Base-by-base conservation (phyloP, 441 rosid genomes). In the Aleurites moluccanus region DNA sequence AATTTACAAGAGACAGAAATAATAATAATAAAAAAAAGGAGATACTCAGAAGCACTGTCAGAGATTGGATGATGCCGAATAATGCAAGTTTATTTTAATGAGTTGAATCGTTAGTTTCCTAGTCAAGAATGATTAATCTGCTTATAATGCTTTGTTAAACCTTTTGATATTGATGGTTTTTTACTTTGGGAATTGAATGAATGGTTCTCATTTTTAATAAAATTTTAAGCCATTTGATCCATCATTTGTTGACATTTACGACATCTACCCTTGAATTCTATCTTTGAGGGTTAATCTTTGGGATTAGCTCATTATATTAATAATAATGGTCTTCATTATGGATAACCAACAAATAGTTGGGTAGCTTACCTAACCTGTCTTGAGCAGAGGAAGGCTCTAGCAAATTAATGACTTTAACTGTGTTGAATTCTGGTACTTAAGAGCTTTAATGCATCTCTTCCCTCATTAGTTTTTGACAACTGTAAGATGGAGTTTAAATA, bases 1-100 rank as follows among this genome's bases (percentile, higher is more conserved):
- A 86, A 93, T 93, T 78, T 93, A 91, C 92, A 90, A 91, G 91
- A 91, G 98, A 79, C 87, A 88, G 81, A 91, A 88, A 79, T 93
- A 83, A 83, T n/a, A n/a, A 84, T 77, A 88, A 84, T n/a, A n/a
- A n/a, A 79, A 80, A 70, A 64, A 50, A 1, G 23, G 38, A n/a
- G n/a, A 50, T 27, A 8, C 75, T 27, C 57, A 59, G 62, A 23
- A 53, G 56, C 42, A 68, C 49, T 21, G 57, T 13, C 50, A 33
- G 15, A 27, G 18, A 30, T 56, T 78, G 49, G 77, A 71, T 72
- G 66, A 75, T 64, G 69, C 64, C 44, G 59, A 56, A 80, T 42
- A 72, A 77, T 72, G 60, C 59, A 16, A 42, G 57, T 55, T 64
- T 52, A 3, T 40, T n/a, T 61, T 38, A 28, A n/a, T n/a, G 5